phyloP scores from a whole-genome alignment of 2,329 filamentous ascomycete species.

The Fusarium sp. region DNA sequence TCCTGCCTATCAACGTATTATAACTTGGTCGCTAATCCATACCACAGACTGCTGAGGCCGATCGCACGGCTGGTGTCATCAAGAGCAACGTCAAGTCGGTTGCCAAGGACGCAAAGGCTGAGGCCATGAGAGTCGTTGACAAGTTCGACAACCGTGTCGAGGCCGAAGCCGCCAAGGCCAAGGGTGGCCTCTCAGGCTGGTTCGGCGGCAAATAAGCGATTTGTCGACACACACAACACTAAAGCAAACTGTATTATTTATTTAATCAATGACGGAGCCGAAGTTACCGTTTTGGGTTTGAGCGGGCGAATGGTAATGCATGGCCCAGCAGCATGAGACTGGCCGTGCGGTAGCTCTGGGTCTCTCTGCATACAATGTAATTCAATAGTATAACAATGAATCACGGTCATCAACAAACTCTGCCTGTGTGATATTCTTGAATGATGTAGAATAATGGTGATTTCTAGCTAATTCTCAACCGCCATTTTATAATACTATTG shows the following conservation, averaged over 20 bases:
- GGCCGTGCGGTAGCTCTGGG: slow-evolving; percentile 16
- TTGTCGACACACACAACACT: background rate
- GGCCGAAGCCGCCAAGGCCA: slow-evolving; percentile 81
- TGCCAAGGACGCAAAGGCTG: slow-evolving; percentile 72
- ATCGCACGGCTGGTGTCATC: slow-evolving; percentile 70
- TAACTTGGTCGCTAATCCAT: slow-evolving; percentile 5
- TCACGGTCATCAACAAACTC: slow-evolving; percentile 10
- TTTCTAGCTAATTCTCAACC: background rate
- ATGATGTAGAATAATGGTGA: background rate
- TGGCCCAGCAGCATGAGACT: slow-evolving; percentile 27
- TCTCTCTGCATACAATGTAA: slow-evolving; percentile 24
- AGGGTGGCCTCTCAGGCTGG: slow-evolving; percentile 86
- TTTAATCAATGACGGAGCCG: slow-evolving; percentile 27
- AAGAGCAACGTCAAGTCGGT: slow-evolving; percentile 70
- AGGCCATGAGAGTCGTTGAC: slow-evolving; percentile 79
- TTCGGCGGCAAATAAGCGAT: slow-evolving; percentile 68
- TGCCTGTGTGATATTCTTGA: background rate
- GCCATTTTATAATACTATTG: slow-evolving; percentile 6
- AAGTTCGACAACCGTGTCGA: slow-evolving; percentile 86
- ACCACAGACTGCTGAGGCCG: slow-evolving; percentile 65
- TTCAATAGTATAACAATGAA: slow-evolving; percentile 35
- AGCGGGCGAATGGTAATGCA: slow-evolving; percentile 19
- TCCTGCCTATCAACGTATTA: background rate
- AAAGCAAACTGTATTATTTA: slow-evolving; percentile 26
- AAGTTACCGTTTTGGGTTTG: slow-evolving; percentile 20